Conservation (phyloP, 495 filamentous ascomycete species). For the Umbilicaria muhlenbergii region DNA sequence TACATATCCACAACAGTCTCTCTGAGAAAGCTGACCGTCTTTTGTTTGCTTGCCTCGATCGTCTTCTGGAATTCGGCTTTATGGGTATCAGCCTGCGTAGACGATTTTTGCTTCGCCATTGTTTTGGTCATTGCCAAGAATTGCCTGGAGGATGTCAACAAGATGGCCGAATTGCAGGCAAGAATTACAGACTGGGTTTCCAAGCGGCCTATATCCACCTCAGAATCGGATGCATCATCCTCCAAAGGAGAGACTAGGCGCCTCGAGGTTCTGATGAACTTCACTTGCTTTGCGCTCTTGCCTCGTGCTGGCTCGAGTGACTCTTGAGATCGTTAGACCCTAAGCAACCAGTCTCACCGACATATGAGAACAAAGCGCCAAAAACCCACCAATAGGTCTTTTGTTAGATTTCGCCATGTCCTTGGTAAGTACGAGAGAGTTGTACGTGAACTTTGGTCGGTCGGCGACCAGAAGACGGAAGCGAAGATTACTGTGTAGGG, state of each 20-base stretch:
- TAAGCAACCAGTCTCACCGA: too few species aligned
- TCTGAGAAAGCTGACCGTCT: neutral
- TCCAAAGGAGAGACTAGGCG: neutral
- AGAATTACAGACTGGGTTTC: constrained; percentile 16
- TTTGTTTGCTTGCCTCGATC: constrained; percentile 1
- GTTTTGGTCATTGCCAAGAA: constrained; percentile 18
- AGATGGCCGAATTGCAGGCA: neutral
- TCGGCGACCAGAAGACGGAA: too few species aligned
- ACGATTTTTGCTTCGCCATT: constrained; percentile 6
- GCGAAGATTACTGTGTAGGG: too few species aligned
- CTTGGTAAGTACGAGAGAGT: too few species aligned
- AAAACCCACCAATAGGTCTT: neutral
- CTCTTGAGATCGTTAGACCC: too few species aligned
- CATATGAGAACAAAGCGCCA: too few species aligned
- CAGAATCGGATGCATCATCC: constrained; percentile 13
- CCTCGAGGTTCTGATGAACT: neutral
- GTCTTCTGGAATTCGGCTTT: neutral
- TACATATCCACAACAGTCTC: constrained; percentile 3
- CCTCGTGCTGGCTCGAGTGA: too few species aligned
- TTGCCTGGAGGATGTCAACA: constrained; percentile 15
- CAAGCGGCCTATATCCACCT: constrained; percentile 21
- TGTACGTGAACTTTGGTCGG: too few species aligned
- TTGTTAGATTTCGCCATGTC: constrained; percentile 2
- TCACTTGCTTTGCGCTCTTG: neutral
- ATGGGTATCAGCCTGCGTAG: neutral